Evolutionary conservation across 306 rosid genomes (phyloP), one percentile per base, ranked within the genome.

Genomic region (Cyamopsis tetragonoloba): DNA sequence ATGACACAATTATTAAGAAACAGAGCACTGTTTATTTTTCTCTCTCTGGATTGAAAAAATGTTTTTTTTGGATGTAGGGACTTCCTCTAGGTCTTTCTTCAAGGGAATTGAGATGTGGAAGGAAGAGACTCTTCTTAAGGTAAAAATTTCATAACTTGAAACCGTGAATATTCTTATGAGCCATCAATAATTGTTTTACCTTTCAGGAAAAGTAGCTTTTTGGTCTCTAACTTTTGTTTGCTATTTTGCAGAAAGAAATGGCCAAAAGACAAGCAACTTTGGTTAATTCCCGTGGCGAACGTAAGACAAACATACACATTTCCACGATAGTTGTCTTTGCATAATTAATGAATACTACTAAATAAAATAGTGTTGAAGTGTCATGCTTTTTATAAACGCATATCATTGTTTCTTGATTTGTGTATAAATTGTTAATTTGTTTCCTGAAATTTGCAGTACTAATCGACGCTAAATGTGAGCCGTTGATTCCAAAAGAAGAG

Each of bases 21-120:
- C 13, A 26, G 7, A 39, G 15, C 43, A 4, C 4, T 37, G n/a
- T 42, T 49, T 43, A n/a, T 14, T 7, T 15, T 53, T 54, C 7
- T 18, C n/a, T 55, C 12, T 49, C 23, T 10, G 7, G 18, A 17
- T 6, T 2, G 6, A 13, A 1, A 17, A 27, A 5, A 28, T 44
- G 8, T 24, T 27, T 23, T 27, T 49, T 34, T 35, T 46, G 31
- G n/a, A n/a, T 23, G 22, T 63, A 89, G 98, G 96, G 0, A 89
- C 98, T 68, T 89, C 98, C 6, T 86, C 91, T 19, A 85, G 98
- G 79, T 89, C 98, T 1, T 84, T 85, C 82, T 84, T 49, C 42
- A 89, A 73, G 62, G 98, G 89, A 61, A 55, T 72, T 8, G 77
- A 71, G 83, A 86, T 87, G 96, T 92, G 98, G 98, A 87, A 59